These are phyloP conservation scores for Starmerella ratchasimensis DNA, from an alignment of 805 yeast genomes.

Conservation along the genomic window DNA sequence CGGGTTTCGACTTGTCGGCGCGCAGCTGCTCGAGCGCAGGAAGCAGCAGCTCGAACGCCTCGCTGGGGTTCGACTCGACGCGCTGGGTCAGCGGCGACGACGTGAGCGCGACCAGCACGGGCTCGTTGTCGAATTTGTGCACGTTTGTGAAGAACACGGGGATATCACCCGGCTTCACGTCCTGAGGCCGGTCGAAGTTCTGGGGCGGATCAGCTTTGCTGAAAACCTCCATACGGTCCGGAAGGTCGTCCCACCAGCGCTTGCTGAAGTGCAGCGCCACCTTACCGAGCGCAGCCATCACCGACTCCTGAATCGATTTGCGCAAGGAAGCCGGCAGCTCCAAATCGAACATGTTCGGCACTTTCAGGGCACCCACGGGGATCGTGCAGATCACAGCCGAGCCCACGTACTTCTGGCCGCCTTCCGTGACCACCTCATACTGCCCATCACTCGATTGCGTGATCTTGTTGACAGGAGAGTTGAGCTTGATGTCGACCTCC, in stretches of 20 bases:
- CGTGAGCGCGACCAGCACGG: constrained; percentile 47
- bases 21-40: constrained; percentile 33
- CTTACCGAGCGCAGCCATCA: constrained; percentile 60
- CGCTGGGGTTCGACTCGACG: constrained; percentile 34
- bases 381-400: constrained; percentile 56
- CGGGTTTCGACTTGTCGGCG: constrained; percentile 15
- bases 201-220: constrained; percentile 19
- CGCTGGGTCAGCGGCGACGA: constrained; percentile 60
- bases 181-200: constrained; percentile 14
- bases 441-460: constrained; percentile 19
- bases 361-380: constrained; percentile 55
- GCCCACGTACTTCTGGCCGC: constrained; percentile 28
- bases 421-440: constrained; percentile 21
- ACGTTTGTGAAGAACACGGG: constrained; percentile 53
- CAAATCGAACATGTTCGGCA: constrained; percentile 38
- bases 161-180: constrained; percentile 34
- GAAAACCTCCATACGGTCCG: constrained; percentile 38
- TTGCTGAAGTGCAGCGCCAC: constrained; percentile 51
- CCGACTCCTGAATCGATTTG: constrained; percentile 35
- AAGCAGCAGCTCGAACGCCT: constrained; percentile 44
- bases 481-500: constrained; percentile 28
- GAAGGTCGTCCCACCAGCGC: constrained; percentile 43
- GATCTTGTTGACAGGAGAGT: constrained; percentile 33
- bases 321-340: constrained; percentile 32
- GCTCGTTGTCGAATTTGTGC: constrained; percentile 32